Conservation (phyloP, 257 asterid species). For the Thymus quinquecostatus region DNA sequence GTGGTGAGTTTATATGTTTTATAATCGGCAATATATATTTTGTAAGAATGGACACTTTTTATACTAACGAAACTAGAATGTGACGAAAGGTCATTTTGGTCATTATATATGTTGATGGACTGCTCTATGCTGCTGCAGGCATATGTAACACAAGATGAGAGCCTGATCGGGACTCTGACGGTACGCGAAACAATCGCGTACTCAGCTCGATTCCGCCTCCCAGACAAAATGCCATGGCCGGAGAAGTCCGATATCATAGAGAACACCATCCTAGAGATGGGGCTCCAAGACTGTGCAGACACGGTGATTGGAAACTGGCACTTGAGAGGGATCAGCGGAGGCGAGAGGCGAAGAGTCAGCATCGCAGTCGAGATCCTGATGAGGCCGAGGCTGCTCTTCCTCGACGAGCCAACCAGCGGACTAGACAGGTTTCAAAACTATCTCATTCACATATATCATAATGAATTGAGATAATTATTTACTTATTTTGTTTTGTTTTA, state of each 20-base stretch:
- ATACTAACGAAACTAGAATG: too few relatives aligned
- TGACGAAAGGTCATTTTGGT: too few relatives aligned
- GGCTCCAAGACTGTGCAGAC: slow-evolving; percentile 93
- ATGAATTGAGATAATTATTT: too few relatives aligned
- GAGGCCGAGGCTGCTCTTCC: slow-evolving; percentile 87
- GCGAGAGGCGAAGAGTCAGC: slow-evolving; percentile 89
- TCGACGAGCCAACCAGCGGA: slow-evolving; percentile 96
- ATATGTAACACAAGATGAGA: slow-evolving; percentile 93
- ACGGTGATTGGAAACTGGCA: slow-evolving; percentile 97
- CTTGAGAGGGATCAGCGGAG: slow-evolving; percentile 92
- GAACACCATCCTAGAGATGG: slow-evolving; percentile 89
- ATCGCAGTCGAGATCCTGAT: slow-evolving; percentile 84
- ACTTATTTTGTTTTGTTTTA: too few relatives aligned
- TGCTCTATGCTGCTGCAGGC: slow-evolving; percentile 49
- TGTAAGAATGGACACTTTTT: too few relatives aligned
- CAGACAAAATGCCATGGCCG: slow-evolving; percentile 64
- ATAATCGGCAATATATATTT: too few relatives aligned
- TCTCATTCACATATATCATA: neutral
- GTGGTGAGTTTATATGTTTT: slow-evolving; percentile 67
- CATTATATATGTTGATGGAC: neutral
- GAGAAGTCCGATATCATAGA: slow-evolving; percentile 72
- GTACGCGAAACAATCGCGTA: slow-evolving; percentile 85
- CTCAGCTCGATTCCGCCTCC: slow-evolving; percentile 79
- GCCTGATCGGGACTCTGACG: slow-evolving; percentile 86
- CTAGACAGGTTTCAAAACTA: slow-evolving; percentile 70